Conservation (phyloP, 2,329 filamentous ascomycete species). For the Colletotrichum sp. region DNA sequence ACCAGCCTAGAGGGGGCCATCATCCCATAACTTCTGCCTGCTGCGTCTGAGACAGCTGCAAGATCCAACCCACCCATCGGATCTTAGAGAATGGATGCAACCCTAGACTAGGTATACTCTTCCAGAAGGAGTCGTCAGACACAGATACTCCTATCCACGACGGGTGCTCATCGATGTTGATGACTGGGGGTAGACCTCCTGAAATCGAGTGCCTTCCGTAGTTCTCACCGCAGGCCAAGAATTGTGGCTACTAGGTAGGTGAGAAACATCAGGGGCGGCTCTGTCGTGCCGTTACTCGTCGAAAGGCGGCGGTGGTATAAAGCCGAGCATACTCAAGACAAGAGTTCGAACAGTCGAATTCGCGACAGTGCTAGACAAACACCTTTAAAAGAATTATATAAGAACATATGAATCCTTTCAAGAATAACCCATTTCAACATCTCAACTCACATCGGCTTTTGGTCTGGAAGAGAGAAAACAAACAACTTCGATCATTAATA, state of each 20-base stretch:
- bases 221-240: not conserved
- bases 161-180: not conserved
- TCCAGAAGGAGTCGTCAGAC: not conserved
- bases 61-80: not conserved
- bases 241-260: not conserved
- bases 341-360: not conserved
- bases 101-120: not conserved
- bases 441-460: not conserved
- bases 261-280: not conserved
- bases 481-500: not conserved
- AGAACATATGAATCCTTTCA: not conserved
- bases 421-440: not conserved
- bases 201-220: not conserved
- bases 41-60: not conserved
- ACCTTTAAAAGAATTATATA: not conserved
- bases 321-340: not conserved
- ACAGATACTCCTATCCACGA: not conserved
- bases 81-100: not conserved
- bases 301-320: not conserved
- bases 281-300: not conserved
- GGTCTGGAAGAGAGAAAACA: not conserved
- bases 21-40: not conserved
- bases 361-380: not conserved
- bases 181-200: not conserved
- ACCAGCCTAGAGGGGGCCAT: not conserved